Base-by-base conservation (phyloP, 441 rosid genomes). In the Pelargonium fulgidum region DNA sequence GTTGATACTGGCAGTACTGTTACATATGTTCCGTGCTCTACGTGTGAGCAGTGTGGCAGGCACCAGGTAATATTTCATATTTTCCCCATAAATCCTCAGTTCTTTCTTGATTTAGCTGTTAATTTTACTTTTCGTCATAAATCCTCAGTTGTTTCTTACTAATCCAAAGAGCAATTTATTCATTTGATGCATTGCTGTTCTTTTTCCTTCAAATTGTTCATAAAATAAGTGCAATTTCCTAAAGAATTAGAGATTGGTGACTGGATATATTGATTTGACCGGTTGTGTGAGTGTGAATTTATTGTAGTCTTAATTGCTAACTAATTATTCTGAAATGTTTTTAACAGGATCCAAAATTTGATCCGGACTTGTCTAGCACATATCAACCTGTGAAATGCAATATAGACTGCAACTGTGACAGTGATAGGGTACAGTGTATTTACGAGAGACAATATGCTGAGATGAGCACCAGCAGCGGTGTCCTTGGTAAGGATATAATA, bases 1-100 rank as follows among this genome's bases (percentile, higher is more conserved):
- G 99, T 93, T 5, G 99, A 93, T 82, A 88, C 97, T 0, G 97
- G 99, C 3, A 93, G 97, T 68, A 89, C 92, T 62, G 96, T 89
- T 19, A 93, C 99, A 8, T 93, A 93, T 14, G 97, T 93, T 11
- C 97, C 99, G 22, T 93, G 97, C 75, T 80, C 93, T 11, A 76
- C 83, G 62, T 93, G 99, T 61, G 86, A 84, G 64, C 86, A 84
- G 7, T 93, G 99, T 72, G 99, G 99, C 68, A 79, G 66, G 12
- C 99, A 93, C 64, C 88, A 91, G 95, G 98, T 93, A 68, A 65
- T 29, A 5, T 3, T 29, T 29, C 36, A 3, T 26, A 1, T 26
- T 3, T 3, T 3, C 33, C 3, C 2, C 33, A 26, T 1, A 26
- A 26, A 26, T 26, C 3, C 3, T 3, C 3, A 26, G 33, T 26